phyloP scores from a whole-genome alignment of 2,329 filamentous ascomycete genomes.

The Cladophialophora yegresii region DNA sequence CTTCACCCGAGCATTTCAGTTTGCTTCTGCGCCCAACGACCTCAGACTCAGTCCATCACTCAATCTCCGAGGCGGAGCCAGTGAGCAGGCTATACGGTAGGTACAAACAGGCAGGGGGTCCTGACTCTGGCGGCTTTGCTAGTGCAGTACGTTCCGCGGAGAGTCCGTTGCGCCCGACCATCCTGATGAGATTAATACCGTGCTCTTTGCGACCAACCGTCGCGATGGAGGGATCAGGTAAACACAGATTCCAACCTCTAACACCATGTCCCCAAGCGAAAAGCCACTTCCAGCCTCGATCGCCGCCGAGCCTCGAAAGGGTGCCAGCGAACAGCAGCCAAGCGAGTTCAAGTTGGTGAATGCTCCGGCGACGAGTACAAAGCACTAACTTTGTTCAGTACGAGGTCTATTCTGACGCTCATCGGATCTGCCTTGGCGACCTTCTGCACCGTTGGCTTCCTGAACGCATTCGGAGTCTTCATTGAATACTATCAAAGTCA shows the following conservation, averaged over 20 bases:
- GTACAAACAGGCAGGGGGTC: background rate
- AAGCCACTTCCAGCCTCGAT: background rate
- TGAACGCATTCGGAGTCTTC: constrained; percentile 49
- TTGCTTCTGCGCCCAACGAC: background rate
- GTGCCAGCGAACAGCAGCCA: background rate
- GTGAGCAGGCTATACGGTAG: background rate
- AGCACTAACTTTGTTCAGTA: constrained; percentile 29
- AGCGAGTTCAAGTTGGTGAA: constrained; percentile 21
- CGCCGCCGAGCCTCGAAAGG: background rate
- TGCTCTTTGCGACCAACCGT: background rate
- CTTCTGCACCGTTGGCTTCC: constrained; percentile 45
- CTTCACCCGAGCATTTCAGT: background rate
- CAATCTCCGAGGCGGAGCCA: background rate
- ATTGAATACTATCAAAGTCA: constrained; percentile 49
- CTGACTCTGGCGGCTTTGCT: background rate
- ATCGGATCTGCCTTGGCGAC: constrained; percentile 39
- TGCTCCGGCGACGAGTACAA: background rate
- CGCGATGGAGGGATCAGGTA: background rate
- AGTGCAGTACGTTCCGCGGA: background rate
- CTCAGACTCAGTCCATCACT: background rate
- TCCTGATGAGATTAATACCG: background rate
- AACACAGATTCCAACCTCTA: background rate
- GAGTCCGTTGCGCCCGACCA: background rate
- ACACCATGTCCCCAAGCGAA: constrained; percentile 3
- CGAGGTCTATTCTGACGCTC: constrained; percentile 38